Evolutionary conservation across 352 stramenopile genomes (phyloP).

Genomic region (Pythium utonaiense): DNA sequence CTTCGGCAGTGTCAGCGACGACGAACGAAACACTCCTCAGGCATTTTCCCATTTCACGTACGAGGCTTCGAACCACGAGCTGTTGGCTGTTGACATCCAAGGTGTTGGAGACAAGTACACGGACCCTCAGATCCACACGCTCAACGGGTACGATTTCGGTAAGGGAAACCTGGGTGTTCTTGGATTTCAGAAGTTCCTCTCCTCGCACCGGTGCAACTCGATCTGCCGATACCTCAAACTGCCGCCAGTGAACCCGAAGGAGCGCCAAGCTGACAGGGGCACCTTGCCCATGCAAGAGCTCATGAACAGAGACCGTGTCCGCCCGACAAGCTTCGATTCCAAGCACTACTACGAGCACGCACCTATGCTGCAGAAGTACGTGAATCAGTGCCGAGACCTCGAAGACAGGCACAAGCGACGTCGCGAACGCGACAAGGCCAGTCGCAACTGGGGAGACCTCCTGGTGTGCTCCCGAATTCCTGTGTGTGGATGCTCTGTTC

Average conservation of each 20-base stretch:
- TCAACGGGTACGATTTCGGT: conserved; percentile 83
- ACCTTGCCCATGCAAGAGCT: conserved; percentile 76
- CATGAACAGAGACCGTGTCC: conserved; percentile 74
- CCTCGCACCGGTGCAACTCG: conserved; percentile 85
- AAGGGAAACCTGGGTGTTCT: conserved; percentile 83
- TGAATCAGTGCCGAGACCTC: conserved; percentile 64
- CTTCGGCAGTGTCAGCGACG: conserved; percentile 80
- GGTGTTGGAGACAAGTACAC: conserved; percentile 95
- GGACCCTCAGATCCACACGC: conserved; percentile 92
- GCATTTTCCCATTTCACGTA: conserved; percentile 95
- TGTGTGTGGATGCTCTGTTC: conserved; percentile 13
- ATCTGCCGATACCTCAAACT: conserved; percentile 87
- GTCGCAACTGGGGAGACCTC: conserved; percentile 7
- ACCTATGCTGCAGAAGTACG: conserved; percentile 85
- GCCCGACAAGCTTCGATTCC: conserved; percentile 74
- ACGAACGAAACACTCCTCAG: conserved; percentile 82
- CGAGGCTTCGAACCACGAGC: conserved; percentile 88
- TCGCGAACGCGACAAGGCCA: conserved; percentile 5
- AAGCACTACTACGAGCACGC: conserved; percentile 85
- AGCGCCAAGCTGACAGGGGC: conserved; percentile 65
- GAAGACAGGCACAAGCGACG: conserved; percentile 19
- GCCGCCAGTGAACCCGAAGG: conserved; percentile 75
- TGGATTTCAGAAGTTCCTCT: conserved; percentile 86
- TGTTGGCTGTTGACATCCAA: conserved; percentile 94
- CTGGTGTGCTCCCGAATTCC: conserved; percentile 3